Base-by-base conservation (phyloP, 2,329 filamentous ascomycete species). In the Talaromyces pinophilus region DNA sequence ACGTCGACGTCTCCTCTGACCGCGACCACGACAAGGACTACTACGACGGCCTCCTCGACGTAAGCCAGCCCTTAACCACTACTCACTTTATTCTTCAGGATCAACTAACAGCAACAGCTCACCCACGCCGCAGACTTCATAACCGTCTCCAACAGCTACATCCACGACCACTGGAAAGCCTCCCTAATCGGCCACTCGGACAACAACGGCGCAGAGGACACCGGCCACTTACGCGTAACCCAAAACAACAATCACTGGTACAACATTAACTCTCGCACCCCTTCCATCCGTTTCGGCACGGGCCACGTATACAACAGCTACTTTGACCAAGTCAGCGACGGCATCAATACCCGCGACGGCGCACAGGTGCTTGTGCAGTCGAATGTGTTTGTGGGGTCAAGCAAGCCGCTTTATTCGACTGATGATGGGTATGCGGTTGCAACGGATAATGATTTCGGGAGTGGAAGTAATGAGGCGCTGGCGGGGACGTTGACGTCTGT, bases 91-190 rank as follows among this genome's bases (percentile, higher is more conserved):
- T 25, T 25, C 25, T 25, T 25, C 25, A 25, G 25, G 25, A 25
- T 4, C 25, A 33, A 33, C 30, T 28, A 8, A 48, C 13, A 17
- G 3, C 17, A 15, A 50, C 22, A 76, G 74, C 59, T 87, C 61
- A 89, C 84, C 60, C 88, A 90, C 77, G 89, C 81, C 57, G 80
- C 84, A 10, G 87, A 90, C 79, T 90, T 80, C 72, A 76, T 79
- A 54, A 78, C 83, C 69, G 79, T 89, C 69, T 83, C 81, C 69
- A 83, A 84, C 77, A 76, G 74, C 69, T 82, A 79, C 74, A 70
- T 86, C 69, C 84, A 86, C 75, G 84, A 86, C 77, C 85, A 88
- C 82, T 88, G 81, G 80, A 89, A 88, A 76, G 85, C 82, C n/a
- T 85, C 83, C 0, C 80, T 88, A 8, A 80, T 88, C 65, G 22